Conservation (phyloP, 306 rosid species). For the Sicyos edulis region DNA sequence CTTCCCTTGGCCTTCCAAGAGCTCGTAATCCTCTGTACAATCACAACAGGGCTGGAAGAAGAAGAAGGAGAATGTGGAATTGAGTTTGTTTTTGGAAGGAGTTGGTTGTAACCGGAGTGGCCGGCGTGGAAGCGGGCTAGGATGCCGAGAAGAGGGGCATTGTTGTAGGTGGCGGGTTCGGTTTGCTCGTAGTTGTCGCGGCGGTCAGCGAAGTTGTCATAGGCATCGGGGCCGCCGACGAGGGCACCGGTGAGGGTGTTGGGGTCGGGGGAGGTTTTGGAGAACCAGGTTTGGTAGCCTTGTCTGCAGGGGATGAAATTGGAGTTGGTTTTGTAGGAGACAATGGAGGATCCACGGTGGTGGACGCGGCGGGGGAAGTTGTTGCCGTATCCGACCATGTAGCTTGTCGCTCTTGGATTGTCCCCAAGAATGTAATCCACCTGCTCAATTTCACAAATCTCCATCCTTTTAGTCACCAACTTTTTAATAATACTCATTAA, state of each 20-base stretch:
- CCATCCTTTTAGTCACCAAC: too few species aligned
- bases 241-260: slow-evolving; percentile 74
- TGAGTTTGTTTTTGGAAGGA: slow-evolving; percentile 51
- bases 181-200: slow-evolving; percentile 94
- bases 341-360: slow-evolving; percentile 59
- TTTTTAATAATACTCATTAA: too few species aligned
- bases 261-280: slow-evolving; percentile 67
- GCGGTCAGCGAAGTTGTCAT: slow-evolving; percentile 89
- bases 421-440: slow-evolving; percentile 94
- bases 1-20: slow-evolving; percentile 70
- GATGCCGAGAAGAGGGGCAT: slow-evolving; percentile 87
- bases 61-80: slow-evolving; percentile 30
- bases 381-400: slow-evolving; percentile 91
- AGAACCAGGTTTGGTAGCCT: slow-evolving; percentile 89
- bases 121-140: slow-evolving; percentile 69
- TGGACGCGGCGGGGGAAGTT: slow-evolving; percentile 80
- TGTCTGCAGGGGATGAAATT: slow-evolving; percentile 73
- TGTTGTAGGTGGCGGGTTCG: slow-evolving; percentile 97
- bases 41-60: slow-evolving; percentile 49
- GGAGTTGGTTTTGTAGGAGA: slow-evolving; percentile 61
- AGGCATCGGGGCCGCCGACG: slow-evolving; percentile 99
- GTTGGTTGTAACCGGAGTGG: slow-evolving; percentile 67
- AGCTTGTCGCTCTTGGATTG: slow-evolving; percentile 92
- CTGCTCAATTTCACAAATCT: slow-evolving; percentile 23
- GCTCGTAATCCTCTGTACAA: slow-evolving; percentile 56